Conservation (phyloP, 345 rosid species). For the Corchorus capsularis region DNA sequence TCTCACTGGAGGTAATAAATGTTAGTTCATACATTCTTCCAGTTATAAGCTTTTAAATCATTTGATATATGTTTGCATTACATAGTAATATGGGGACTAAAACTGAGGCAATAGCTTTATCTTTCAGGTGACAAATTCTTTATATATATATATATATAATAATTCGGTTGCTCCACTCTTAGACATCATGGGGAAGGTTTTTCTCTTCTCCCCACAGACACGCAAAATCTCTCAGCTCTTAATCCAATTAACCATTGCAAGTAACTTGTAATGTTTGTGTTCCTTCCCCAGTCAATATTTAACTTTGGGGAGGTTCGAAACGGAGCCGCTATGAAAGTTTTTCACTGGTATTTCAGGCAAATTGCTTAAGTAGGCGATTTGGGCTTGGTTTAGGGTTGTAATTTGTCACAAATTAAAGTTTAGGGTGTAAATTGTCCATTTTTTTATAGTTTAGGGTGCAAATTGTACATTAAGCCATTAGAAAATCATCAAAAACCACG, state of each 20-base stretch:
- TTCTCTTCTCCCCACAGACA: neutral
- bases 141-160: too few relatives aligned
- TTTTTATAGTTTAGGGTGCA: too few relatives aligned
- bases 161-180: slow-evolving; percentile 62
- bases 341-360: too few relatives aligned
- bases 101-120: slow-evolving; percentile 32
- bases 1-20: slow-evolving; percentile 76
- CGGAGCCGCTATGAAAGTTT: slow-evolving; percentile 98
- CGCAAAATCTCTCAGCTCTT: neutral
- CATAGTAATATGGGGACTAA: slow-evolving; percentile 13
- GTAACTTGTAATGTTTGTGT: slow-evolving; percentile 6
- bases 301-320: slow-evolving; percentile 90
- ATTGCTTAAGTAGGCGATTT: too few relatives aligned
- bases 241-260: slow-evolving; percentile 2
- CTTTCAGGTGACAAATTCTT: slow-evolving; percentile 78
- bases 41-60: neutral
- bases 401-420: too few relatives aligned
- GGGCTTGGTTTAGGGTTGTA: too few relatives aligned
- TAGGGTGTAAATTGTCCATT: too few relatives aligned
- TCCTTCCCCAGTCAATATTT: slow-evolving; percentile 74
- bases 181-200: slow-evolving; percentile 92
- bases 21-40: neutral
- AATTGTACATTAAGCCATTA: too few relatives aligned
- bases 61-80: slow-evolving; percentile 7
- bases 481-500: too few relatives aligned